Evolutionary conservation across 2,329 filamentous ascomycete species (phyloP), one percentile per base, ranked within the genome.

Genomic region (Sporothrix pallida): DNA sequence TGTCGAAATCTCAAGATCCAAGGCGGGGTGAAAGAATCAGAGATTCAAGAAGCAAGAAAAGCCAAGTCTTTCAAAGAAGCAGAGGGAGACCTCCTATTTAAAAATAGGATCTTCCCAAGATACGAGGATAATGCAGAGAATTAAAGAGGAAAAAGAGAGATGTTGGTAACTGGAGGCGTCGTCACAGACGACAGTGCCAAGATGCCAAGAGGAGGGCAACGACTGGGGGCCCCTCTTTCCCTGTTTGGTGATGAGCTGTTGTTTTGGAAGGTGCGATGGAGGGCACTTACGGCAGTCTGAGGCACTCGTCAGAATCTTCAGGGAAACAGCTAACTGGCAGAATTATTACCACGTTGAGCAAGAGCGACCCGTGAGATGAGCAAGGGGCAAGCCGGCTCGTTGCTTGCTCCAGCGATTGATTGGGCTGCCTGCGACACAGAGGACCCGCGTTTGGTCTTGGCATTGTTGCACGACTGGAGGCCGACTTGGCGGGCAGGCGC

Each of bases 141-240:
- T 48, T 48, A 50, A 46, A 68, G 26, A 42, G 23, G 23, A 17
- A 58, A 23, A 50, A 52, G 44, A 62, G 71, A 70, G 54, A 48
- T 23, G 23, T 31, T 37, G 69, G 15, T n/a, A 46, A 65, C 48
- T 52, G 48, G 23, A 1, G 56, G 46, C 37, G 70, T 72, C 73
- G 70, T 72, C 54, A 69, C 73, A 54, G 74, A 44, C 73, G 52
- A 73, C 72, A 74, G 48, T 67, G 75, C 74, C 75, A 75, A 76
- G 74, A 20, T 73, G 73, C 75, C 76, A 76, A 76, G 76, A 75
- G 52, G 69, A 67, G 62, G 62, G 60, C 62, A 65, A 62, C 31
- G 65, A 69, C 70, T 12, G 72, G 63, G 67, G 48, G 56, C 75
- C 76, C 75, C 75, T 75, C 74, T 72, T 75, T 75, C 71, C 75